These are phyloP conservation scores for Nidularia pulvinata DNA, from an alignment of 768 basidiomycete genomes.

Conservation along the genomic window DNA sequence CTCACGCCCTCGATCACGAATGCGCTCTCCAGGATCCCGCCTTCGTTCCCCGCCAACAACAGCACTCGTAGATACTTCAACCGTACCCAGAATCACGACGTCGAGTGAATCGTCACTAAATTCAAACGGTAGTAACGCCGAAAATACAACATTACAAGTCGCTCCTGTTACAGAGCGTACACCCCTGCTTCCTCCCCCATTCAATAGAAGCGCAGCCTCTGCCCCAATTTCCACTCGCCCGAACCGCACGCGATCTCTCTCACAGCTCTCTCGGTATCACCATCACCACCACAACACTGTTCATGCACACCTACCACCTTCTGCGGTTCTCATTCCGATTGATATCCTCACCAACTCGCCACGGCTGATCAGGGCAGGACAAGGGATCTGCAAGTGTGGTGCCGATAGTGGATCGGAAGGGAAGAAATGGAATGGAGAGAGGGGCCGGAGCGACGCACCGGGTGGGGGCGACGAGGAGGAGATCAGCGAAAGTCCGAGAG, in stretches of 20 bases:
- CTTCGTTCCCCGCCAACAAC: no score
- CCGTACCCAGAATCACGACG: no score
- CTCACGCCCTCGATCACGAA: slow-evolving; percentile 11
- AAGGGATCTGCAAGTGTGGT: neutral
- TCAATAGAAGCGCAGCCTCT: neutral
- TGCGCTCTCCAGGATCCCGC: neutral
- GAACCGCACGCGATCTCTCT: no score
- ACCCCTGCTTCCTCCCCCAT: slow-evolving; percentile 6
- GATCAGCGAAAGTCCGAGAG: slow-evolving; percentile 7
- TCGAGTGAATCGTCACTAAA: neutral
- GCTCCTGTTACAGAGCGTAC: no score
- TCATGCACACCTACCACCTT: neutral
- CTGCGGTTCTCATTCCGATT: neutral
- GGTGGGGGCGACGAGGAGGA: slow-evolving; percentile 1
- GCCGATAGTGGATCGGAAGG: no score
- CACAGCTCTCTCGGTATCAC: no score
- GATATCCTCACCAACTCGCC: slow-evolving; percentile 2
- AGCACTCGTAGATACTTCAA: no score
- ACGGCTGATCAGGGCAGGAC: neutral
- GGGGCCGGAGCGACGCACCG: neutral
- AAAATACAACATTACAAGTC: no score
- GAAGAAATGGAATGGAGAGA: neutral
- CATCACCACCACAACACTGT: neutral
- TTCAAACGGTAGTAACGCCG: neutral
- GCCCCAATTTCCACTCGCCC: no score